Percentiles rank a stretch among this genome's conserved stretches.
These are phyloP conservation scores for Podospora comata DNA, from an alignment of 495 filamentous ascomycete genomes.

Conservation along the genomic window DNA sequence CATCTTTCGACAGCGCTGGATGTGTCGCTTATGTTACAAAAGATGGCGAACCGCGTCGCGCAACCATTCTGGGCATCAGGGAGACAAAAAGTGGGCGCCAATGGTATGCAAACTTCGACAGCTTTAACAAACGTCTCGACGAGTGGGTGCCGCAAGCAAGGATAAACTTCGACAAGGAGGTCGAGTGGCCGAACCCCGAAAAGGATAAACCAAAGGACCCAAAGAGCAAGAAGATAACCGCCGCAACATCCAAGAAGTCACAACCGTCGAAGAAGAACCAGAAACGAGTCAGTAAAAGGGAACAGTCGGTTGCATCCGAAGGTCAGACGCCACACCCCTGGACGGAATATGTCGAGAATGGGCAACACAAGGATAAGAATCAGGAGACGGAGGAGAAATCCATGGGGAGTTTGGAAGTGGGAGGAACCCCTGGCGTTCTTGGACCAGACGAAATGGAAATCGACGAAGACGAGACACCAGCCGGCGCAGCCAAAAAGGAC, in stretches of 20 bases:
- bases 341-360: slow-evolving; percentile 38
- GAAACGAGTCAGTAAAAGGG: slow-evolving; percentile 53
- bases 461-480: slow-evolving; percentile 43
- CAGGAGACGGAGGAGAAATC: slow-evolving; percentile 40
- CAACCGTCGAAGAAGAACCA: slow-evolving; percentile 49
- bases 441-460: slow-evolving; percentile 48
- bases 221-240: slow-evolving; percentile 45
- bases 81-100: slow-evolving; percentile 77
- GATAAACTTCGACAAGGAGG: slow-evolving; percentile 68
- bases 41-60: slow-evolving; percentile 81
- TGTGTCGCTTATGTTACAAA: slow-evolving; percentile 52
- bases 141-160: slow-evolving; percentile 85
- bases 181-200: slow-evolving; percentile 57
- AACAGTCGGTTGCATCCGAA: slow-evolving; percentile 47
- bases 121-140: slow-evolving; percentile 98
- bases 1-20: slow-evolving; percentile 35
- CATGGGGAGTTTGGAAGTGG: slow-evolving; percentile 33
- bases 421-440: slow-evolving; percentile 32
- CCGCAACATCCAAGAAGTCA: slow-evolving; percentile 43
- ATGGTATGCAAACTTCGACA: slow-evolving; percentile 97
- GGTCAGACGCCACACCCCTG: slow-evolving; percentile 47
- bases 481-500: slow-evolving; percentile 42
- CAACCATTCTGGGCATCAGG: slow-evolving; percentile 87
- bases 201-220: slow-evolving; percentile 54
- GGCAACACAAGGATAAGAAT: slow-evolving; percentile 28